phyloP scores from a whole-genome alignment of 2,329 filamentous ascomycete genomes.

The Neofusicoccum umdonicola region DNA sequence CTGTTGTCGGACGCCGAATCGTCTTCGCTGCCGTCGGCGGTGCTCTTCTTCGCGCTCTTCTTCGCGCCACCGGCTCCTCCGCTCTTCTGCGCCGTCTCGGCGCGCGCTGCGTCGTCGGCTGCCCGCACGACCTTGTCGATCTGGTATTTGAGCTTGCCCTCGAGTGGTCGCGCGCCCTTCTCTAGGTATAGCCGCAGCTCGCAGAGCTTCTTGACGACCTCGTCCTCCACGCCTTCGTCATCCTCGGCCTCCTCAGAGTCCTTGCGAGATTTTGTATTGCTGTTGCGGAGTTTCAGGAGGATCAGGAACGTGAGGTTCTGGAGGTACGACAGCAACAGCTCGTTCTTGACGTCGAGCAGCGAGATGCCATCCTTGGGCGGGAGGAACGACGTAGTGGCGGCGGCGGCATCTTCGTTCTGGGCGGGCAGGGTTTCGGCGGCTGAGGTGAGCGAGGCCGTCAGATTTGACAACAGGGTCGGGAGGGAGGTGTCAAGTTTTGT shows the following conservation, averaged over 20 bases:
- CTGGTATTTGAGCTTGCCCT: constrained; percentile 89
- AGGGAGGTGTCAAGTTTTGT: constrained; percentile 35
- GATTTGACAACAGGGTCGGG: constrained; percentile 39
- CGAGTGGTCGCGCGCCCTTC: constrained; percentile 84
- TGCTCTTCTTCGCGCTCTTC: constrained; percentile 27
- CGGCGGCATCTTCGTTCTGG: constrained; percentile 31
- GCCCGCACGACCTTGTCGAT: constrained; percentile 92
- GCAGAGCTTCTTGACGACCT: constrained; percentile 80
- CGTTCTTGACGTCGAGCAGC: constrained; percentile 92
- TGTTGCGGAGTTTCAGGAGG: constrained; percentile 71
- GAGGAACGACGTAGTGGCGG: constrained; percentile 52
- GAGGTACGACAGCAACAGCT: constrained; percentile 92
- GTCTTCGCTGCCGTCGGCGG: constrained; percentile 32
- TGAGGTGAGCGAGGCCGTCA: constrained; percentile 64
- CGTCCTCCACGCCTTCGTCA: constrained; percentile 53
- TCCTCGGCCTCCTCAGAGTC: constrained; percentile 32
- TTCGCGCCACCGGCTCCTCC: constrained; percentile 26
- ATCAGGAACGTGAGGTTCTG: constrained; percentile 91
- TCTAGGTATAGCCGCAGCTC: constrained; percentile 91
- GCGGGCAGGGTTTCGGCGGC: constrained; percentile 49
- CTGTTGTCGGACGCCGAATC: constrained; percentile 39
- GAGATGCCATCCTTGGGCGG: constrained; percentile 87
- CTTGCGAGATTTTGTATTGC: constrained; percentile 18
- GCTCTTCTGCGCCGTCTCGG: constrained; percentile 32
- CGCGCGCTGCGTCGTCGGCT: constrained; percentile 68